Percentiles rank a stretch among this genome's conserved stretches.
Evolutionary conservation across 2,329 filamentous ascomycete genomes (phyloP).

Genomic region (Ophiostoma sp.): DNA sequence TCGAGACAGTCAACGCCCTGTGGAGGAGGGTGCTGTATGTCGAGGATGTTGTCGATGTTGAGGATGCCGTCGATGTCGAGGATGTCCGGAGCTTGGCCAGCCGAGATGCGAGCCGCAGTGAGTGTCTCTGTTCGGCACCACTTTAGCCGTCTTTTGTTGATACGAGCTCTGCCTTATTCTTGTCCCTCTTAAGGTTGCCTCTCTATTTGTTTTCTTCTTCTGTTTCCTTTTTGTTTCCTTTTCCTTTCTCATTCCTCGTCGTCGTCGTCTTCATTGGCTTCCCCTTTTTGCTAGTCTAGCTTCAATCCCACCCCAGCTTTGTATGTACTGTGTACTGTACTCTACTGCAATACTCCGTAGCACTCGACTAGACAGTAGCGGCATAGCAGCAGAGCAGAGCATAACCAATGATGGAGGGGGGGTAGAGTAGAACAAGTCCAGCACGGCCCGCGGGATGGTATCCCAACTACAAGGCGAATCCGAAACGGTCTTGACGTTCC

Average conservation of each 20-base stretch:
- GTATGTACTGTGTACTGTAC: neutral
- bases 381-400: neutral
- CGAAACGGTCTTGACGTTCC: neutral
- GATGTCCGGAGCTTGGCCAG: neutral
- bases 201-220: neutral
- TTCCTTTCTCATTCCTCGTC: neutral
- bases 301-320: neutral
- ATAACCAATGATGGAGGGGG: neutral
- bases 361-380: neutral
- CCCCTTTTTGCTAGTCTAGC: constrained; percentile 15
- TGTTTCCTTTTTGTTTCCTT: neutral
- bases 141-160: neutral
- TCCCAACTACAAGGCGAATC: neutral
- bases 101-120: neutral
- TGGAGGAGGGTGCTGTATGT: no score
- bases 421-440: neutral
- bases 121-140: neutral
- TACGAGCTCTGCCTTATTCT: neutral
- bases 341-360: constrained; percentile 2
- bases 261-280: constrained; percentile 10
- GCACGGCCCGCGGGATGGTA: neutral
- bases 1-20: neutral
- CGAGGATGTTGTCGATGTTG: no score
- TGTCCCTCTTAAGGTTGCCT: neutral
- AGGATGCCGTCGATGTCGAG: neutral